These are phyloP conservation scores for Syzygium grande DNA, from an alignment of 345 rosid species.

Conservation along the genomic window DNA sequence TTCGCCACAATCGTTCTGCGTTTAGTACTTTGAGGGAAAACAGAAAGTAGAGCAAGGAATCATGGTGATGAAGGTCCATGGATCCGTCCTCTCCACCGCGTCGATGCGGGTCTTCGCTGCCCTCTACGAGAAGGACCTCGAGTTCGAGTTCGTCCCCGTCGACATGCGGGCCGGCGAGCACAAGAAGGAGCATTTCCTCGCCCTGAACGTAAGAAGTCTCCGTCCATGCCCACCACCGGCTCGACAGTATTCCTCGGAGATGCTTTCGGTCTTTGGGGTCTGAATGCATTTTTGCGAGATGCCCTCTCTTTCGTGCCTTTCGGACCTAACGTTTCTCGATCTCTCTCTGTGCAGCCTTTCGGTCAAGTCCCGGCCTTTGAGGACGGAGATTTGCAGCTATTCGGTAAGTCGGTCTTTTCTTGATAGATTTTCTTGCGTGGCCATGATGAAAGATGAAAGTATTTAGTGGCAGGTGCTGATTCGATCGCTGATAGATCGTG, in stretches of 20 bases:
- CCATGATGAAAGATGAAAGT: neutral
- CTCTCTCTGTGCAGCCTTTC: conserved; percentile 54
- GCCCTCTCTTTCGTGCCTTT: neutral
- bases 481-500: neutral
- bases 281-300: conserved; percentile 7
- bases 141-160: conserved; percentile 13
- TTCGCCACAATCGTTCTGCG: neutral
- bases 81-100: neutral
- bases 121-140: conserved; percentile 20
- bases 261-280: neutral
- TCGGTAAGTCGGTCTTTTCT: conserved; percentile 20
- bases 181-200: conserved; percentile 14
- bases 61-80: conserved; percentile 10
- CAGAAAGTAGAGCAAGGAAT: neutral
- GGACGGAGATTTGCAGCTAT: conserved; percentile 58
- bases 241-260: neutral
- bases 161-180: conserved; percentile 15
- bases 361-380: conserved; percentile 67
- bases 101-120: conserved; percentile 4
- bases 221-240: neutral
- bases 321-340: conserved; percentile 34
- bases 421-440: accelerated
- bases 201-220: neutral
- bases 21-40: no score
- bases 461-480: neutral